Conservation (phyloP, 169 alveolate genomes). For the Eimeria necatrix region DNA sequence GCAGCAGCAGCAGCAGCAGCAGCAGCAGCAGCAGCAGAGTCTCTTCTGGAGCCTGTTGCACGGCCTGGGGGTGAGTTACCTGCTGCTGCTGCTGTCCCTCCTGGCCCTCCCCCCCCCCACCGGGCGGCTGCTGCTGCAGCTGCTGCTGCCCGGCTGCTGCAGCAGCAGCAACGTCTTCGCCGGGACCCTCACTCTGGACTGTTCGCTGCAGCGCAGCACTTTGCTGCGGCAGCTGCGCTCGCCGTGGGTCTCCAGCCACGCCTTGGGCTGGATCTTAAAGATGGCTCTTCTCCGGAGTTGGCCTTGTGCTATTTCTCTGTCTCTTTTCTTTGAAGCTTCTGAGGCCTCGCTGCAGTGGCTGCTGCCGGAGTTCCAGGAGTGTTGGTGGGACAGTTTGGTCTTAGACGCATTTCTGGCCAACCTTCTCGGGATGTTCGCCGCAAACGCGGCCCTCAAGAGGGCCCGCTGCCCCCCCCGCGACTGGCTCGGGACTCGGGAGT, state of each 20-base stretch:
- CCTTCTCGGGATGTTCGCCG: conserved; percentile 81
- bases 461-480: conserved; percentile 42
- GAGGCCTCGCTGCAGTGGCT: conserved; percentile 84
- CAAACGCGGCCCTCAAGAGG: conserved; percentile 43
- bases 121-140: conserved; percentile 67
- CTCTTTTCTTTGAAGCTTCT: conserved; percentile 69
- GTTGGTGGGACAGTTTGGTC: conserved; percentile 85
- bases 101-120: conserved; percentile 63
- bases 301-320: conserved; percentile 70
- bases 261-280: conserved; percentile 81
- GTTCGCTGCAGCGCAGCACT: conserved; percentile 55
- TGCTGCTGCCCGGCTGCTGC: conserved; percentile 69
- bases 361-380: conserved; percentile 84
- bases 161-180: conserved; percentile 40
- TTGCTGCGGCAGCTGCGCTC: conserved; percentile 65
- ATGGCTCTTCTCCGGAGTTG: conserved; percentile 82
- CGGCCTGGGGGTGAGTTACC: conserved; percentile 76
- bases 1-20: conserved; percentile 7
- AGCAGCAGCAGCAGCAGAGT: background rate
- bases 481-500: conserved; percentile 79
- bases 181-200: conserved; percentile 81
- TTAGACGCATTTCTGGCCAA: conserved; percentile 77
- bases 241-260: conserved; percentile 81
- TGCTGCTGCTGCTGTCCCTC: conserved; percentile 72
- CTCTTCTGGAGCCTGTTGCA: conserved; percentile 82